Conservation (phyloP, 805 yeast genomes). For the Teunomyces barrocoloradensis region DNA sequence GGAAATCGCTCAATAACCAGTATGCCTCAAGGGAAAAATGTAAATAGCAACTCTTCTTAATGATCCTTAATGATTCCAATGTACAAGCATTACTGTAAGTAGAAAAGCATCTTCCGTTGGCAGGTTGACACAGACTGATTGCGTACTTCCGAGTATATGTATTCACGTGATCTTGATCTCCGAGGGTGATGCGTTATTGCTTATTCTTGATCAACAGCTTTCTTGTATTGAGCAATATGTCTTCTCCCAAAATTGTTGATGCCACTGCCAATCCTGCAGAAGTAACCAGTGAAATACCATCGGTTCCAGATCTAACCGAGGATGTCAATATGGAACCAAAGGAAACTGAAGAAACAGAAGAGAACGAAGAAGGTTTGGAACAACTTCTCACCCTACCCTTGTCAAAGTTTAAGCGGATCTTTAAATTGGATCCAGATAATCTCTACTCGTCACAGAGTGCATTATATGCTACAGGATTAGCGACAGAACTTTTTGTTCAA, state of each 20-base stretch:
- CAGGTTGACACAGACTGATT: no score
- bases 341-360: slow-evolving; percentile 6
- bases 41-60: neutral
- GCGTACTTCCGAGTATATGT: neutral
- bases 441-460: slow-evolving; percentile 65
- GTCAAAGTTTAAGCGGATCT: slow-evolving; percentile 65
- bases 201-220: neutral
- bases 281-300: slow-evolving; percentile 23
- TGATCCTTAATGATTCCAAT: slow-evolving; percentile 3
- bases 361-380: slow-evolving; percentile 7
- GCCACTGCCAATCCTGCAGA: slow-evolving; percentile 7
- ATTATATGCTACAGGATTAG: slow-evolving; percentile 72
- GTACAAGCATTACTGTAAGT: neutral
- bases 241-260: neutral
- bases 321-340: slow-evolving; percentile 10
- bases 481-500: slow-evolving; percentile 72
- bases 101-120: neutral
- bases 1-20: slow-evolving; percentile 5
- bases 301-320: slow-evolving; percentile 12
- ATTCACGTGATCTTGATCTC: slow-evolving; percentile 3
- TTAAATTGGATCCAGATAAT: slow-evolving; percentile 75
- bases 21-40: neutral
- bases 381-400: slow-evolving; percentile 46
- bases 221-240: neutral
- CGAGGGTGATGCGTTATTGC: slow-evolving; percentile 15